A percentile compares a stretch with the other conserved stretches of the same genome.
Evolutionary conservation across 2,329 filamentous ascomycete species (phyloP).

Genomic region (Clonostachys chloroleuca): DNA sequence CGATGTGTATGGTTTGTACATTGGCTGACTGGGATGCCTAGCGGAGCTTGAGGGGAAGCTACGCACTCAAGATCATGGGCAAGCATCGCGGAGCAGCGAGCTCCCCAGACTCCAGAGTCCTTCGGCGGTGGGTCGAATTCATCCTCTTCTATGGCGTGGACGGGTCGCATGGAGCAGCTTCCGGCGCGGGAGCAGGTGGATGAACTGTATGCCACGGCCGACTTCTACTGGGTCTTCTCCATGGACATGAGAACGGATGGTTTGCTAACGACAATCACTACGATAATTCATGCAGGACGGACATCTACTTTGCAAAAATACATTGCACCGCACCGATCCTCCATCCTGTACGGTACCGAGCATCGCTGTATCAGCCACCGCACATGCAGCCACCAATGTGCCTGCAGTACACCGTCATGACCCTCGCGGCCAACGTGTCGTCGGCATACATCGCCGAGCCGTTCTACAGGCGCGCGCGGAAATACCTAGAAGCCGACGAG

Average conservation of each 20-base stretch:
- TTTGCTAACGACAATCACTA: background rate
- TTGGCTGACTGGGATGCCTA: slow-evolving; percentile 1
- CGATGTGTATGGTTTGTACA: background rate
- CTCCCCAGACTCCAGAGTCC: slow-evolving; percentile 1
- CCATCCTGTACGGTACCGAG: slow-evolving; percentile 67
- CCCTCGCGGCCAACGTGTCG: slow-evolving; percentile 62
- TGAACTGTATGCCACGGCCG: slow-evolving; percentile 12
- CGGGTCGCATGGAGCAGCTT: slow-evolving; percentile 19
- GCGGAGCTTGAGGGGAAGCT: slow-evolving; percentile 14
- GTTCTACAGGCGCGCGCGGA: slow-evolving; percentile 75
- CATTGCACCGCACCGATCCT: slow-evolving; percentile 70
- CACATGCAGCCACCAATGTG: slow-evolving; percentile 74
- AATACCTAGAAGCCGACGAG: slow-evolving; percentile 77
- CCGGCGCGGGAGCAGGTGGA: slow-evolving; percentile 16
- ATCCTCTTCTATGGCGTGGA: slow-evolving; percentile 7
- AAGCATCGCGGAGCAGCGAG: slow-evolving; percentile 2
- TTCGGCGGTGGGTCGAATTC: slow-evolving; percentile 2
- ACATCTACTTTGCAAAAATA: slow-evolving; percentile 65
- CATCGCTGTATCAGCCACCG: slow-evolving; percentile 63
- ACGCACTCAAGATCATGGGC: slow-evolving; percentile 7
- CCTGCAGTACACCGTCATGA: slow-evolving; percentile 79
- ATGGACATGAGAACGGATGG: too few species aligned
- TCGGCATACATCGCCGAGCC: slow-evolving; percentile 72
- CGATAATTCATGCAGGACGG: slow-evolving; percentile 1
- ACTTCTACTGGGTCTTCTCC: too few species aligned